A percentile compares a stretch with the other conserved stretches of the same genome.
Conservation (phyloP, 768 basidiomycete species). For the Calocybe cyanea region DNA sequence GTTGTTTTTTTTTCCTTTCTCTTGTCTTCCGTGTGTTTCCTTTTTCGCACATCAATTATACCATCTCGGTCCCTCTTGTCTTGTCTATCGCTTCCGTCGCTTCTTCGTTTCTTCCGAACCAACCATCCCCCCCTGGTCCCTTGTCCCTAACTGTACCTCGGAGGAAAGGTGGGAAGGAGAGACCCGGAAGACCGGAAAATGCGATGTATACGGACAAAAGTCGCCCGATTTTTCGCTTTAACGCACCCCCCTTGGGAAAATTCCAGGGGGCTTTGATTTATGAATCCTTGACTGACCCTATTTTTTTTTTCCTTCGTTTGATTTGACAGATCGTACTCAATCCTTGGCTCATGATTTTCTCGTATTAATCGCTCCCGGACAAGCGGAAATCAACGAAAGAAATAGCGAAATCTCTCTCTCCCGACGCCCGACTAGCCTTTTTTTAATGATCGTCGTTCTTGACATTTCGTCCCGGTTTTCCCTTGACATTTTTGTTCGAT, state of each 20-base stretch:
- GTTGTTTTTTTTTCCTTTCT: conserved; percentile 1
- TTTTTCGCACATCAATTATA: background rate
- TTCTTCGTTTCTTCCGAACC: no score
- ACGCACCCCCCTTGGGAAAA: no score
- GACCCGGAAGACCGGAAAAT: no score
- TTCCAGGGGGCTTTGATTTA: background rate
- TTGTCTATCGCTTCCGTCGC: background rate
- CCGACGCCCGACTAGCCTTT: no score
- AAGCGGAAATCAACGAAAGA: background rate
- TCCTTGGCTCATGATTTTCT: conserved; percentile 85
- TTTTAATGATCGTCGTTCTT: no score
- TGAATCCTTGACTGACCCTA: background rate
- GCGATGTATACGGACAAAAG: no score
- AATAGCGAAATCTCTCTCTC: background rate
- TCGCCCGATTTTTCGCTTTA: no score
- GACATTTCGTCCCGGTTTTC: no score
- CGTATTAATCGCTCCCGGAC: conserved; percentile 36
- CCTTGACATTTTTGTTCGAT: no score
- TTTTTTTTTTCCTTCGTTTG: conserved; percentile 9
- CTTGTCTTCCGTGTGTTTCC: background rate
- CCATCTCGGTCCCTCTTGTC: background rate
- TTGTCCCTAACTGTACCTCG: no score
- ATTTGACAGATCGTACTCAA: conserved; percentile 64
- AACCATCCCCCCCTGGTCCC: no score
- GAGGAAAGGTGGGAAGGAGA: no score